Base-by-base conservation (phyloP, 257 asterid species). In the Ballota nigra region DNA sequence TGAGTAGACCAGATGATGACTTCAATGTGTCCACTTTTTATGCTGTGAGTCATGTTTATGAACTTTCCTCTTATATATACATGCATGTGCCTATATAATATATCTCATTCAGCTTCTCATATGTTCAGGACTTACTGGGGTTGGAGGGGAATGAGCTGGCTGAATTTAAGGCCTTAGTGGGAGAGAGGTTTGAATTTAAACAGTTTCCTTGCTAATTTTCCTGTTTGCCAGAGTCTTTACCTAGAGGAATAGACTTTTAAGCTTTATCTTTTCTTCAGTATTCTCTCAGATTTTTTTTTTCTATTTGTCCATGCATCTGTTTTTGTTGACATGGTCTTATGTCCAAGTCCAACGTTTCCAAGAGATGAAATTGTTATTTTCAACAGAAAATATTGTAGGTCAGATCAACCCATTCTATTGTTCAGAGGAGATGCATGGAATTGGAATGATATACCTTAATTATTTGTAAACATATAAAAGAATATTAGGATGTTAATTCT, bases 51-150 rank as follows among this genome's bases (percentile, higher is more conserved):
- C 69, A 69, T 33, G 40, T 57, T 68, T 56, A 53, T 16, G 40
- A 7, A 33, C 41, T 61, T 41, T 64, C 16, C n/a, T 29, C 31
- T 16, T 45, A 57, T 70, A 20, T 8, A 3, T 34, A 23, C 36
- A 33, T 73, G 15, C 40, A 51, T n/a, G 13, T 47, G 19, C 63
- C 22, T 7, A 6, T 1, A 0, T 36, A 12, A 45, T 26, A 22
- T 16, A 63, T 75, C 51, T 63, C 58, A 79, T 40, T 71, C 75
- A 64, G 38, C 78, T 73, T 75, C 71, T 74, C 77, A 24, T 61
- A 45, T 74, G 60, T 69, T 52, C 83, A 93, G 98, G 99, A 91
- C 34, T 86, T 94, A 57, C 85, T 94, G 85, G 98, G 91, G 70
- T 69, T 94, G 77, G 98, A 89, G 70, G 99, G 83, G 61, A 87